Evolutionary conservation across 139 green algal genomes (phyloP).

Genomic region (Closterium sp.): DNA sequence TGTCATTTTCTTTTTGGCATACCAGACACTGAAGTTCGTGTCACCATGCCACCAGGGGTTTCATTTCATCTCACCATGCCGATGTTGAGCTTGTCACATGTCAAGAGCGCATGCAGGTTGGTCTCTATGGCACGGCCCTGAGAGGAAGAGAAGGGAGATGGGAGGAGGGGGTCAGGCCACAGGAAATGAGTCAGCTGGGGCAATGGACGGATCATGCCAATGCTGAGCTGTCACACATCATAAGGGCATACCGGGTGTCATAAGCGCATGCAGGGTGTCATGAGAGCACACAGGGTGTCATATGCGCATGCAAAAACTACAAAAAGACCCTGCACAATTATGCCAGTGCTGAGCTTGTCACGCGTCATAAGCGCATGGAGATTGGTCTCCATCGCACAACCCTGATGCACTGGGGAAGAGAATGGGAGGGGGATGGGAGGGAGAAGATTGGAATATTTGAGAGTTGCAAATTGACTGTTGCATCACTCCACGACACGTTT

Average conservation of each 20-base stretch:
- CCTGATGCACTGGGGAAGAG: conserved; percentile 9
- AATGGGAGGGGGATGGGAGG: neutral
- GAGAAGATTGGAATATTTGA: too few relatives aligned
- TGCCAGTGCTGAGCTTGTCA: conserved; percentile 69
- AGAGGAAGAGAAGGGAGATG: neutral
- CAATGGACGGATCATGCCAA: too few relatives aligned
- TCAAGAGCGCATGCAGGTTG: conserved; percentile 73
- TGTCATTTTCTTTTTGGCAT: too few relatives aligned
- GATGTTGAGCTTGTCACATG: conserved; percentile 64
- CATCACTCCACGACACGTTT: neutral
- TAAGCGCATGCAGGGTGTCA: too few relatives aligned
- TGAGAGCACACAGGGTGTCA: too few relatives aligned
- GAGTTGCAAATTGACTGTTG: neutral
- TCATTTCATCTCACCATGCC: conserved; percentile 61
- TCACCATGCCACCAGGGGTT: conserved; percentile 76
- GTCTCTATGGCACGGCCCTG: conserved; percentile 72
- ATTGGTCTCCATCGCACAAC: conserved; percentile 80
- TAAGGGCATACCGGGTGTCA: too few relatives aligned
- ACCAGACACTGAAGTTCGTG: too few relatives aligned
- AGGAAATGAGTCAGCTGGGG: too few relatives aligned
- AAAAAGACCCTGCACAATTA: too few relatives aligned
- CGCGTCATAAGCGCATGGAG: conserved; percentile 67
- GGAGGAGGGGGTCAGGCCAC: too few relatives aligned
- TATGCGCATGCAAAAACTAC: too few relatives aligned
- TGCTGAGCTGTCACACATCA: too few relatives aligned